Evolutionary conservation across 345 rosid species (phyloP).

Genomic region (Nasturtium officinale): DNA sequence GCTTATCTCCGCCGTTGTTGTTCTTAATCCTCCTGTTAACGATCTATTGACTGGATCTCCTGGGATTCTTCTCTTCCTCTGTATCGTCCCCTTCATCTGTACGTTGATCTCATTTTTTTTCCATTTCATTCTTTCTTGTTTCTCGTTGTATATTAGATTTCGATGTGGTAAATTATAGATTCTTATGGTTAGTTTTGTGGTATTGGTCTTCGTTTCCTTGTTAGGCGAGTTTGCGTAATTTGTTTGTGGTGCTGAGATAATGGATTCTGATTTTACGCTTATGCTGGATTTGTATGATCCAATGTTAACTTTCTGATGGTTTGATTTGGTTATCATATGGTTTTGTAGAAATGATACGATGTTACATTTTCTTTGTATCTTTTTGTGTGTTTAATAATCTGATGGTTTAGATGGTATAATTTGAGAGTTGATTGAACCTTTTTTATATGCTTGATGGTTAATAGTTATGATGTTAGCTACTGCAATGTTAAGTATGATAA

Average conservation of each 20-base stretch:
- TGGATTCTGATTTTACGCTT: not conserved
- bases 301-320: not conserved
- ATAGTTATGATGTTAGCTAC: too few species aligned
- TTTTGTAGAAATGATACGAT: not conserved
- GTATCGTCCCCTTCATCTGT: slow-evolving; percentile 76
- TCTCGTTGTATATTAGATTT: not conserved
- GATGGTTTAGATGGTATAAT: not conserved
- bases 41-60: slow-evolving; percentile 66
- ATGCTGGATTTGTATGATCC: slow-evolving; percentile 1
- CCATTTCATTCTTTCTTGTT: not conserved
- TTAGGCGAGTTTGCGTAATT: not conserved
- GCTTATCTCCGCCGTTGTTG: slow-evolving; percentile 65
- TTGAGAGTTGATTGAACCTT: not conserved
- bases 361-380: not conserved
- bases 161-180: not conserved
- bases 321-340: not conserved
- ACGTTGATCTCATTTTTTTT: slow-evolving; percentile 43
- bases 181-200: not conserved
- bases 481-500: not conserved
- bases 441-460: not conserved
- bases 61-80: slow-evolving; percentile 72
- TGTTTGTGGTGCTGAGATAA: not conserved
- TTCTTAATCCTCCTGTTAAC: slow-evolving; percentile 70
- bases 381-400: not conserved
- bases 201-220: not conserved